Conservation (phyloP, 1,284 basidiomycete genomes). For the Pyrrhoderma noxium region DNA sequence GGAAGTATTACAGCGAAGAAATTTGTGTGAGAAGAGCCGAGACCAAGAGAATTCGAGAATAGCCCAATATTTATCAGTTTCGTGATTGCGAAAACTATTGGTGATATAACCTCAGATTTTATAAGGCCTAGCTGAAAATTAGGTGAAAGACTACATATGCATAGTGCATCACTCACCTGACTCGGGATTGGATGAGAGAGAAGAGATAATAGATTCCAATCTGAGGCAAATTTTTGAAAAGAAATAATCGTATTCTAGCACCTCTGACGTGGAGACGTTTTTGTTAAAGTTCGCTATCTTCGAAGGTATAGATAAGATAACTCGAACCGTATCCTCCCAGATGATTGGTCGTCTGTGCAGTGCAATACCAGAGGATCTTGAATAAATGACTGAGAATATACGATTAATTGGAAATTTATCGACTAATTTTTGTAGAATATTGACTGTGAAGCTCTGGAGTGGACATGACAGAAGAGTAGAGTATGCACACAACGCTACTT, state of each 20-base stretch:
- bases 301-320: constrained; percentile 49
- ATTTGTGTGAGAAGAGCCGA: constrained; percentile 47
- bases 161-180: constrained; percentile 22
- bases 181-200: constrained; percentile 26
- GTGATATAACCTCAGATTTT: constrained; percentile 25
- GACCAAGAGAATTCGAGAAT: constrained; percentile 42
- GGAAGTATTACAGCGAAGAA: constrained; percentile 51
- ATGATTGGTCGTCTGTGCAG: constrained; percentile 28
- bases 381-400: constrained; percentile 47
- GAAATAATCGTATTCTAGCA: constrained; percentile 46
- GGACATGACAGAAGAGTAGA: constrained; percentile 48
- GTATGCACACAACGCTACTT: constrained; percentile 54
- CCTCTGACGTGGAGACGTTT: neutral
- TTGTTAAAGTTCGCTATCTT: constrained; percentile 54
- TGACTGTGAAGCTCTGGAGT: constrained; percentile 40
- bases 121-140: constrained; percentile 1
- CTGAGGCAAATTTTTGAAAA: constrained; percentile 45
- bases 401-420: constrained; percentile 62
- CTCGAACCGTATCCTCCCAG: constrained; percentile 70
- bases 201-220: constrained; percentile 42
- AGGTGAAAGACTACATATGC: neutral
- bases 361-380: constrained; percentile 18
- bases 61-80: constrained; percentile 61
- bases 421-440: constrained; percentile 47
- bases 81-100: constrained; percentile 33